These are phyloP conservation scores for Chaetomium globosum DNA, from an alignment of 2,329 filamentous ascomycete genomes.

Conservation along the genomic window DNA sequence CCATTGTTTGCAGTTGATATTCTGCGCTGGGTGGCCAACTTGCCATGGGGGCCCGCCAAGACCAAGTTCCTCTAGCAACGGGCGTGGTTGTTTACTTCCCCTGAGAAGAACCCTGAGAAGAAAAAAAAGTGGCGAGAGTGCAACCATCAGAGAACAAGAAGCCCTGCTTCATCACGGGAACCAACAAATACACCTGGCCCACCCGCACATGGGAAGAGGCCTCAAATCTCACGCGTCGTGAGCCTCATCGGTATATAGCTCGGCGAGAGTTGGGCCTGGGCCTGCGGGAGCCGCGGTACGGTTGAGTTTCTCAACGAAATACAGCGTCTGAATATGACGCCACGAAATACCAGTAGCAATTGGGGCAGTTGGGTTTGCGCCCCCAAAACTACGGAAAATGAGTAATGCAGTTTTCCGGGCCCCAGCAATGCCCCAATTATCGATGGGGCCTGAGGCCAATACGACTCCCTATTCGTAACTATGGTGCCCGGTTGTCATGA, in stretches of 20 bases:
- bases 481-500: not conserved
- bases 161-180: too few relatives aligned
- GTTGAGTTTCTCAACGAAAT: conserved; percentile 6
- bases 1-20: too few relatives aligned
- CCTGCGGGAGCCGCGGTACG: conserved; percentile 3
- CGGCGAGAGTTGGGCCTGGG: not conserved
- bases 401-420: not conserved
- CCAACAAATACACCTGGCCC: too few relatives aligned
- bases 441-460: not conserved
- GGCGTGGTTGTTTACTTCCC: too few relatives aligned
- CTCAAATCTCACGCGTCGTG: conserved; percentile 3
- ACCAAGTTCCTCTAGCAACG: too few relatives aligned
- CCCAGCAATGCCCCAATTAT: not conserved
- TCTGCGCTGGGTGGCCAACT: too few relatives aligned
- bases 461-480: not conserved
- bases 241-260: conserved; percentile 9
- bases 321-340: conserved; percentile 7
- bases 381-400: not conserved
- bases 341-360: not conserved
- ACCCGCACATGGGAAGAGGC: not conserved
- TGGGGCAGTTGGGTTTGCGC: not conserved
- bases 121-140: too few relatives aligned
- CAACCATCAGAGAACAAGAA: too few relatives aligned
- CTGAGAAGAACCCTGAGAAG: too few relatives aligned
- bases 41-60: too few relatives aligned